Evolutionary conservation across 1,139 yeast species (phyloP), one percentile per base, ranked within the genome.

Genomic region (Geotrichum citri-aurantii): DNA sequence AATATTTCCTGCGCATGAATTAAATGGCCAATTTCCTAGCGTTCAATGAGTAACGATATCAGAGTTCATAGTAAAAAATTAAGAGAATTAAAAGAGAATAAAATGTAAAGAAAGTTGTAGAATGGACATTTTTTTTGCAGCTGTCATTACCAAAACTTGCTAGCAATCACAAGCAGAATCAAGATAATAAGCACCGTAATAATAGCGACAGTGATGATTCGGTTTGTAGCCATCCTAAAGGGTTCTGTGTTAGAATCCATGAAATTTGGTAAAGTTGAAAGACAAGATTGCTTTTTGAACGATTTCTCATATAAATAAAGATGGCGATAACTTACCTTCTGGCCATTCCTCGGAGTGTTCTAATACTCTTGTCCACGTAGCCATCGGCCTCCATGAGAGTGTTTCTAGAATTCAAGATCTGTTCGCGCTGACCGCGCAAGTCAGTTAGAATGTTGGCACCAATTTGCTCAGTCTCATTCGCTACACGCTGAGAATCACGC

Each of bases 361-460:
- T 82, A 61, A 95, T 82, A 58, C 95, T 86, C 70, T 87, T 85
- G 73, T 93, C 99, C 57, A 95, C 96, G 68, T 92, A 91, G 1
- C 88, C 84, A 69, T 95, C 98, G 0, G 99, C 98, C 63, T 91
- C 95, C 73, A 82, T 81, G 56, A 95, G 77, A 0, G 96, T 89
- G 66, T 84, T 85, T 70, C 98, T 81, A 17, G 97, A 83, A 65
- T 92, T 91, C 54, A 82, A 75, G 56, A 95, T 83, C 69, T 95
- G 98, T 68, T 95, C 99, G 61, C 99, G 79, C 75, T 95, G 99
- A 23, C 96, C 86, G 61, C 97, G 79, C 65, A 95, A 77, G 71
- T 93, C 97, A 68, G 85, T 85, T 72, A 95, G 80, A 59, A 95
- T 93, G 65, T 88, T 88, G 10, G 97, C 90, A 1, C 99, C 99